Conservation (phyloP, 2,329 filamentous ascomycete genomes). For the Chrysoporthe austroafricana region DNA sequence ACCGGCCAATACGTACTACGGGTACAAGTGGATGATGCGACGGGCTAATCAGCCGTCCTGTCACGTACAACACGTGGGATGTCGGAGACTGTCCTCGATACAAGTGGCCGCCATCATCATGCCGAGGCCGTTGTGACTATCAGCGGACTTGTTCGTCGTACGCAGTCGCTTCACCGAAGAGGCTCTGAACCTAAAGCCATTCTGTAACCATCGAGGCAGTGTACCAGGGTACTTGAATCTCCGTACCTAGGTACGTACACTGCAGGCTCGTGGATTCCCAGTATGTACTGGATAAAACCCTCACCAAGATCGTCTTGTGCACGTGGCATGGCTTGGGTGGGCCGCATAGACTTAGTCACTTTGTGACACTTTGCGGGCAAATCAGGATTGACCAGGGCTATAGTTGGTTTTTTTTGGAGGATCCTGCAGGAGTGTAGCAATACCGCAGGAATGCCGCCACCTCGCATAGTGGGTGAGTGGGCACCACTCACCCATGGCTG, state of each 20-base stretch:
- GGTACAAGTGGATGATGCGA: neutral
- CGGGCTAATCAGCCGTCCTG: neutral
- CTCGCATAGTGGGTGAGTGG: neutral
- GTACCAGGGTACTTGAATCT: neutral
- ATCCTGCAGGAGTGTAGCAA: neutral
- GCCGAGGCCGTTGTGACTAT: neutral
- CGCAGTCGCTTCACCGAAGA: neutral
- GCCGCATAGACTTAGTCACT: neutral
- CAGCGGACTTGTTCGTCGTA: neutral
- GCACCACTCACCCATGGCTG: neutral
- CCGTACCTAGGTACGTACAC: neutral
- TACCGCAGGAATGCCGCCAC: neutral
- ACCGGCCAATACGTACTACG: neutral
- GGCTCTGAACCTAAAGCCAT: neutral
- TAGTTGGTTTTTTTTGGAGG: neutral
- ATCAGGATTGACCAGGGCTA: neutral
- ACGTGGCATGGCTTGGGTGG: neutral
- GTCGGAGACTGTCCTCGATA: neutral
- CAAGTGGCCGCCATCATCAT: neutral
- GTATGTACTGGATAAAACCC: neutral
- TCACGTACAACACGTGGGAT: neutral
- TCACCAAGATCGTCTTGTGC: neutral
- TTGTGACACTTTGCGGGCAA: neutral
- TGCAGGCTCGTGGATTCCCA: neutral
- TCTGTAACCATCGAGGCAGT: neutral